Conservation (phyloP, 2,329 filamentous ascomycete genomes). For the Plectosphaerella plurivora region DNA sequence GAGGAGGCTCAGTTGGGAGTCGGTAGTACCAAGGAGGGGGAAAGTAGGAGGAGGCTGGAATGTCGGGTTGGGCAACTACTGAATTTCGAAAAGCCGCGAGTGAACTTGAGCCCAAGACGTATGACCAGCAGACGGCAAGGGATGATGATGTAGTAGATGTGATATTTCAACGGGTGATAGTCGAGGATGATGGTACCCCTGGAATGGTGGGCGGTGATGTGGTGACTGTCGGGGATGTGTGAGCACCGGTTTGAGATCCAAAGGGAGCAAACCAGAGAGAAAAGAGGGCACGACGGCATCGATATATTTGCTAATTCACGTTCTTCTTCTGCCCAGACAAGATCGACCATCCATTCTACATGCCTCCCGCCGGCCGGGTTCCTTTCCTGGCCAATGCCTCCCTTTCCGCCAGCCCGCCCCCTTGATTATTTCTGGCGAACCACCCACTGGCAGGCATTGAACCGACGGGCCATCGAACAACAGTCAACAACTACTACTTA, state of each 20-base stretch:
- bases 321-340: not conserved
- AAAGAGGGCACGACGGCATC: not conserved
- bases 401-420: not conserved
- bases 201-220: slow-evolving; percentile 5
- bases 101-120: too few relatives aligned
- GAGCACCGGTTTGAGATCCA: too few relatives aligned
- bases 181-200: not conserved
- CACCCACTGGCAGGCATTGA: not conserved
- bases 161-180: not conserved
- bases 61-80: too few relatives aligned
- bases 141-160: slow-evolving; percentile 6
- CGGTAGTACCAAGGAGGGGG: too few relatives aligned
- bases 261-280: slow-evolving; percentile 11
- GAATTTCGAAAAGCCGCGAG: too few relatives aligned
- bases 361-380: not conserved
- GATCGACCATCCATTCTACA: not conserved
- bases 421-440: not conserved
- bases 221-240: slow-evolving; percentile 6
- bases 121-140: too few relatives aligned
- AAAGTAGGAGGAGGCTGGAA: too few relatives aligned
- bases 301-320: slow-evolving; percentile 12
- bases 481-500: not conserved
- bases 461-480: not conserved
- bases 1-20: too few relatives aligned
- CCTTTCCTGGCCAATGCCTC: not conserved